Evolutionary conservation across 108 stramenopile genomes (phyloP).

Genomic region (Ochromonas danica): DNA sequence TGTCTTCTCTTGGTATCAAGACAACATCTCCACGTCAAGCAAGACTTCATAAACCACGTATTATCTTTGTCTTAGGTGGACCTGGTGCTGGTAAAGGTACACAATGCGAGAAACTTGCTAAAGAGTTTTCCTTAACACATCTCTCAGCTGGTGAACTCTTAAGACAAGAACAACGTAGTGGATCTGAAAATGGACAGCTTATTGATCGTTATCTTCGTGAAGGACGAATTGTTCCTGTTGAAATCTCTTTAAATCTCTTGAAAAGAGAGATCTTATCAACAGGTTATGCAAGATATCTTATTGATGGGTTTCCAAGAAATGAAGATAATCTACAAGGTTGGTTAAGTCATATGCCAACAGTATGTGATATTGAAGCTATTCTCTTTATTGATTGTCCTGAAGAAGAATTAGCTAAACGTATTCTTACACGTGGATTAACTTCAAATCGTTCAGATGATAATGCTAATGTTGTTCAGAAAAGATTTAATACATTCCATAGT

Average conservation of each 20-base stretch:
- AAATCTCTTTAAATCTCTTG: slow-evolving; percentile 46
- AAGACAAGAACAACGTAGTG: slow-evolving; percentile 49
- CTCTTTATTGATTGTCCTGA: slow-evolving; percentile 24
- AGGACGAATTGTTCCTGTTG: slow-evolving; percentile 55
- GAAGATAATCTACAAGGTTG: slow-evolving; percentile 55
- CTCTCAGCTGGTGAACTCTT: slow-evolving; percentile 61
- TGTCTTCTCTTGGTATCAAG: too few species aligned
- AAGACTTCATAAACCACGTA: background rate
- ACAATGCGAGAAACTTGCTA: slow-evolving; percentile 55
- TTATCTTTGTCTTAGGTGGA: slow-evolving; percentile 9
- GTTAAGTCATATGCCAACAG: slow-evolving; percentile 38
- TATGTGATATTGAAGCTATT: slow-evolving; percentile 18
- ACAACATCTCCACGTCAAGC: too few species aligned
- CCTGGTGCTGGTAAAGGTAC: slow-evolving; percentile 65
- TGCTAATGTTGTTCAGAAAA: slow-evolving; percentile 7
- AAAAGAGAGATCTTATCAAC: slow-evolving; percentile 42
- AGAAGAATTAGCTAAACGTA: background rate
- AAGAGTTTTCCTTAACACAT: slow-evolving; percentile 52
- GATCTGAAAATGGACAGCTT: slow-evolving; percentile 48
- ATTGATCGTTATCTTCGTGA: slow-evolving; percentile 50
- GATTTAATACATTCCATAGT: slow-evolving; percentile 13
- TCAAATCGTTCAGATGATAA: slow-evolving; percentile 24
- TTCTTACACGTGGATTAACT: slow-evolving; percentile 22
- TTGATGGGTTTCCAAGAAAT: slow-evolving; percentile 63
- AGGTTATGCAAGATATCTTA: slow-evolving; percentile 45